Evolutionary conservation across 2,329 filamentous ascomycete species (phyloP).

Genomic region (Penicillium italicum): DNA sequence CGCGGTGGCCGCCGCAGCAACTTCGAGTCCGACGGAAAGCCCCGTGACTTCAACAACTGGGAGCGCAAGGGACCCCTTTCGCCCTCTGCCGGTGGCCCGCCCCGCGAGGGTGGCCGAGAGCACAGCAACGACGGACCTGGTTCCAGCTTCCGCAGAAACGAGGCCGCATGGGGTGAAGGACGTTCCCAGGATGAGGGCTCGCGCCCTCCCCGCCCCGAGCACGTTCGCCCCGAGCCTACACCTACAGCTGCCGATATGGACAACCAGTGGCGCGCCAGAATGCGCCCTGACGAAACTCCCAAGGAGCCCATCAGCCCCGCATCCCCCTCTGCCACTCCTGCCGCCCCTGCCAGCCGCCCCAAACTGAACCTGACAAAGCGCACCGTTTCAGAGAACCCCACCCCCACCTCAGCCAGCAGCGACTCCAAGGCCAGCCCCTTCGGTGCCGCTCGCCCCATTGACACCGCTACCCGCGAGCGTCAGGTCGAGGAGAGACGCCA

Average conservation of each 20-base stretch:
- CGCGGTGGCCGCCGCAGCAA: slow-evolving; percentile 66
- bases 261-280: slow-evolving; percentile 85
- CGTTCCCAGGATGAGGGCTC: slow-evolving; percentile 67
- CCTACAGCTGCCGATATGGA: slow-evolving; percentile 89
- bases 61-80: slow-evolving; percentile 90
- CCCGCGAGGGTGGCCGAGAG: slow-evolving; percentile 57
- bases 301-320: slow-evolving; percentile 73
- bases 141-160: slow-evolving; percentile 60
- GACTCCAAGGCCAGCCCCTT: slow-evolving; percentile 90
- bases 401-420: slow-evolving; percentile 43
- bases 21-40: slow-evolving; percentile 67
- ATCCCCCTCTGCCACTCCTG: slow-evolving; percentile 65
- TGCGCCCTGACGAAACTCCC: slow-evolving; percentile 76
- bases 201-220: slow-evolving; percentile 73
- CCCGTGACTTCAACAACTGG: slow-evolving; percentile 84
- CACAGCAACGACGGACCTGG: slow-evolving; percentile 58
- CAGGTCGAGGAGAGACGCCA: slow-evolving; percentile 86
- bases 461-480: slow-evolving; percentile 83
- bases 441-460: slow-evolving; percentile 87
- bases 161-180: slow-evolving; percentile 71
- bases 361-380: slow-evolving; percentile 86
- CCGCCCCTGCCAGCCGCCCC: slow-evolving; percentile 65
- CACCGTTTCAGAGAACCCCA: slow-evolving; percentile 73
- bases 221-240: slow-evolving; percentile 57
- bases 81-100: slow-evolving; percentile 54